Conservation (phyloP, 2,329 filamentous ascomycete species). For the Falciphora oryzae region DNA sequence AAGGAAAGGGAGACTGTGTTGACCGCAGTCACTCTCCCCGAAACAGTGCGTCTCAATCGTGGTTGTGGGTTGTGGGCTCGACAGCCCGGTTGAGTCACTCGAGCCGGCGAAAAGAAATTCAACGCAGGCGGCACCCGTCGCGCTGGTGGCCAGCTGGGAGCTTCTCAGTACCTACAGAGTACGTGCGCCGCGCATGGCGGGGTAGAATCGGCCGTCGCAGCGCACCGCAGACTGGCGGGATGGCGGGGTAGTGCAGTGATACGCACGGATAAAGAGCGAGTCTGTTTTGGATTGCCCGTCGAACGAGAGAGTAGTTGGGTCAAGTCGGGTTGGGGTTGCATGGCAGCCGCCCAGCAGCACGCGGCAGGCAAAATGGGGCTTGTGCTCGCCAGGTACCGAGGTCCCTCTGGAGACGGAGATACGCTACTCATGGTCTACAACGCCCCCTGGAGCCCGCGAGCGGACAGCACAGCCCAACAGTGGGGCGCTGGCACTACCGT, state of each 20-base stretch:
- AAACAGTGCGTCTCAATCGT: background rate
- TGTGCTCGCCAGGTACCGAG: background rate
- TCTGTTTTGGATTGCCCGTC: too few species aligned
- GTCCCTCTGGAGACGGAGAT: background rate
- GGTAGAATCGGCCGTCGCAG: background rate
- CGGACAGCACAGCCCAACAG: background rate
- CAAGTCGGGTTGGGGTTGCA: background rate
- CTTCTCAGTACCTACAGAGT: background rate
- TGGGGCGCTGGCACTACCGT: background rate
- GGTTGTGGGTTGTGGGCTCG: background rate
- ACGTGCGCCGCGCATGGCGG: background rate
- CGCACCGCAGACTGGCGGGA: background rate
- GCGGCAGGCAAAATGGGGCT: background rate
- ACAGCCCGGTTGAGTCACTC: background rate
- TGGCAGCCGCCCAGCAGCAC: background rate
- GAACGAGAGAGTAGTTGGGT: too few species aligned
- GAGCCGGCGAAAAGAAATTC: constrained; percentile 1
- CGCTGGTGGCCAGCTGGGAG: too few species aligned
- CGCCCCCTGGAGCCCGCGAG: background rate
- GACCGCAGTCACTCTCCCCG: background rate
- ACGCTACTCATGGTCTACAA: background rate
- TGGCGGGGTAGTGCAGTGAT: background rate
- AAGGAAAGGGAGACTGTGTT: background rate
- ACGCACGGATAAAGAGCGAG: background rate
- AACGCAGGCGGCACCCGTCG: background rate